Evolutionary conservation across 2,329 filamentous ascomycete species (phyloP), one percentile per base, ranked within the genome.

Genomic region (Hypoxylon sp.): DNA sequence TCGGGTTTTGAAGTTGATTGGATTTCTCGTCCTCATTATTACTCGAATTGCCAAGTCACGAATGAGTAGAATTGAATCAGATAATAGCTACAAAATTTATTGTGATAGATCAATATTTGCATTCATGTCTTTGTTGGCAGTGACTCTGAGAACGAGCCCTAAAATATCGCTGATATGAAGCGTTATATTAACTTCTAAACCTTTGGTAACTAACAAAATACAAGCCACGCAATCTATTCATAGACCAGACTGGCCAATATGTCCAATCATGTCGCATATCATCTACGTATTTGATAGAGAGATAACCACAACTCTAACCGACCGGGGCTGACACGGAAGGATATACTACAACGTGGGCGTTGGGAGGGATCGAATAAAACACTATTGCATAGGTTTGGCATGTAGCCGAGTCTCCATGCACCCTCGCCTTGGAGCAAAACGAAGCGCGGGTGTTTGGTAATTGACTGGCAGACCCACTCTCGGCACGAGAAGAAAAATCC

Each of bases 321-420:
- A 26, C 24, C 24, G 17, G 30, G 15, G 24, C 24, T 28, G 24
- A 11, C 10, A 48, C n/a, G 22, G 15, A 6, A 6, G 5, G 53
- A 44, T 15, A 43, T 51, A 20, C 49, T 50, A 57, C 53, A 17
- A 32, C 26, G 37, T 30, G 10, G 43, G 6, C 10, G n/a, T 37
- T 22, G 20, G 24, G 24, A 28, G n/a, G n/a, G 10, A 28, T 2
- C 22, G 19, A 49, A 30, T 6, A 28, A 19, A 53, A 26, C 20
- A 26, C n/a, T 59, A 54, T 15, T 41, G 41, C 13, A n/a, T 51
- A 7, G n/a, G 32, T 19, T 48, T 48, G 37, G 26, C 39, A 81
- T 87, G 84, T 87, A 78, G 80, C 83, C 84, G 80, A 78, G 80
- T 84, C 84, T 88, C 83, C 86, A 89, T 89, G 84, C 86, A 88